Conservation (phyloP, 257 asterid genomes). For the Solanum bulbocastanum region DNA sequence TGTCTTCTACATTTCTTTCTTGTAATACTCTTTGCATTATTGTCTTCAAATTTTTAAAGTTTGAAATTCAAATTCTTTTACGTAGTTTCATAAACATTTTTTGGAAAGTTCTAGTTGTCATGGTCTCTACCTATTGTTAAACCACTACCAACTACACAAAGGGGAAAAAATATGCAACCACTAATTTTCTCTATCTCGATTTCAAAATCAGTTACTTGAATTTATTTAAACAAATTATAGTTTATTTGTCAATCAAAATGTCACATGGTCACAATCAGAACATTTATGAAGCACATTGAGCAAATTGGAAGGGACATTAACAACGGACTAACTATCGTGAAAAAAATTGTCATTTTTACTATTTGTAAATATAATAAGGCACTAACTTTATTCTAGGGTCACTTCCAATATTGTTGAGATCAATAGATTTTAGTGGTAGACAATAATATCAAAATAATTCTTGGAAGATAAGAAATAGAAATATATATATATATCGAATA, state of each 20-base stretch:
- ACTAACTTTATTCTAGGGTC: background rate
- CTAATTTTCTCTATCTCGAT: background rate
- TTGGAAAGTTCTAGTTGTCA: background rate
- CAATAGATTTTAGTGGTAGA: background rate
- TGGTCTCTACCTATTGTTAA: background rate
- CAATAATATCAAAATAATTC: background rate
- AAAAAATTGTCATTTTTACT: background rate
- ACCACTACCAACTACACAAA: background rate
- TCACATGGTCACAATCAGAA: background rate
- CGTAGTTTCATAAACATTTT: background rate
- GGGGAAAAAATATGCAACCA: background rate
- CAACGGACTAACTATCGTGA: background rate
- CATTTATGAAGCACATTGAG: background rate
- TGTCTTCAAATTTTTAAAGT: background rate
- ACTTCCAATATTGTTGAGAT: background rate
- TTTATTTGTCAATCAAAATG: background rate
- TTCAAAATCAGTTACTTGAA: background rate
- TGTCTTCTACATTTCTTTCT: background rate
- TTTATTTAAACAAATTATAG: background rate
- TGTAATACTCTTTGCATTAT: background rate
- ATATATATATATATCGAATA: background rate
- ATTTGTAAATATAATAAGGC: background rate
- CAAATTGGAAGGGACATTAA: background rate
- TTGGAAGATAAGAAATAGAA: background rate
- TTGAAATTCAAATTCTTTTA: background rate